phyloP scores from a whole-genome alignment of 225 moss, liverwort and hornwort species.

The Marchantia paleacea region DNA sequence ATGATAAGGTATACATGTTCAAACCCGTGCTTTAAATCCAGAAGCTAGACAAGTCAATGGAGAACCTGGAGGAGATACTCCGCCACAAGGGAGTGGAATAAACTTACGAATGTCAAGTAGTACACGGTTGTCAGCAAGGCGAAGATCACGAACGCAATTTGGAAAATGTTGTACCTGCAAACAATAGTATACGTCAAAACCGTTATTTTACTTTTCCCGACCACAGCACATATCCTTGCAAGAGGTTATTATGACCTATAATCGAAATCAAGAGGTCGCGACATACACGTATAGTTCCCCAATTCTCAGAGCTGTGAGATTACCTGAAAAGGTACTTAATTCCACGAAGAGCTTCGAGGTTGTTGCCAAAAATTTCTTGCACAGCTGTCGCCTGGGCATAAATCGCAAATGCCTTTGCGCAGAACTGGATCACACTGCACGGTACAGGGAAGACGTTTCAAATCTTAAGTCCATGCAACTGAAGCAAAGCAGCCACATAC shows the following conservation, averaged over 20 bases:
- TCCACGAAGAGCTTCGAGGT: constrained; percentile 77
- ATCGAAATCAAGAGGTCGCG: too few species aligned
- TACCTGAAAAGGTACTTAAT: constrained; percentile 91
- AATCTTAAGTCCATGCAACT: neutral
- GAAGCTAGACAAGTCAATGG: too few species aligned
- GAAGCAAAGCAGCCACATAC: neutral
- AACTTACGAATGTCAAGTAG: constrained; percentile 74
- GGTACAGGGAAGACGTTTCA: neutral
- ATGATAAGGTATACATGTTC: too few species aligned
- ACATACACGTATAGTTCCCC: neutral
- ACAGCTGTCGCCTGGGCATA: constrained; percentile 92
- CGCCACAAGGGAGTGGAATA: neutral
- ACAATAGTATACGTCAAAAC: neutral
- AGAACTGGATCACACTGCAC: constrained; percentile 86
- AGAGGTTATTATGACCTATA: neutral
- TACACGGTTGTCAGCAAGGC: constrained; percentile 67
- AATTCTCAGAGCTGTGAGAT: neutral
- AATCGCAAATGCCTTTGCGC: constrained; percentile 85
- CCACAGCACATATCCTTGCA: neutral
- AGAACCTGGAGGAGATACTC: neutral
- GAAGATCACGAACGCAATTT: constrained; percentile 76
- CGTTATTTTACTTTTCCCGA: neutral
- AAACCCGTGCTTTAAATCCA: neutral
- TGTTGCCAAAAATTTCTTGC: constrained; percentile 94
- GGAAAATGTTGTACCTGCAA: constrained; percentile 84